These are phyloP conservation scores for Auricularia cornea DNA, from an alignment of 768 basidiomycete species.

Conservation along the genomic window DNA sequence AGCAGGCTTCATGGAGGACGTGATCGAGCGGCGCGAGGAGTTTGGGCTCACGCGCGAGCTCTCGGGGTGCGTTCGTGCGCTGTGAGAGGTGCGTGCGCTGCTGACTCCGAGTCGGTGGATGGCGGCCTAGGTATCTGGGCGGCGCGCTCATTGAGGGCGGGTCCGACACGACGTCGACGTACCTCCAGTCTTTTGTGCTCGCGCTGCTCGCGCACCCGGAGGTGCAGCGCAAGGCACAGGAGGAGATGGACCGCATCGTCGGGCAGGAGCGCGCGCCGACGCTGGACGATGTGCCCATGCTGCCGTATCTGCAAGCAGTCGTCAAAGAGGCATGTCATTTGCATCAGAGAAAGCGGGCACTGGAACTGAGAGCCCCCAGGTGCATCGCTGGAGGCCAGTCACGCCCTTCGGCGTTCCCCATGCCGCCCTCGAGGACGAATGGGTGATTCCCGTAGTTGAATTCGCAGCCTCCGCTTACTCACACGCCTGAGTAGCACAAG, in stretches of 20 bases:
- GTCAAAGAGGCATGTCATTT: slow-evolving; percentile 23
- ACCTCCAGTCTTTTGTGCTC: slow-evolving; percentile 8
- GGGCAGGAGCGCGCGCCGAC: slow-evolving; percentile 15
- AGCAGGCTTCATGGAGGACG: slow-evolving; percentile 22
- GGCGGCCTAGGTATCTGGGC: slow-evolving; percentile 22
- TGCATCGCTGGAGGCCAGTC: background rate
- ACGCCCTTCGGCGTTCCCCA: background rate
- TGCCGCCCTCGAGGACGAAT: background rate
- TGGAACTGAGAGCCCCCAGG: background rate
- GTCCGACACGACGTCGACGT: slow-evolving; percentile 23
- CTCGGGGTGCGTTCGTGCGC: slow-evolving; percentile 14
- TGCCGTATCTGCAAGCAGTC: slow-evolving; percentile 26
- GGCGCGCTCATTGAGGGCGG: slow-evolving; percentile 25
- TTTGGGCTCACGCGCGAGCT: slow-evolving; percentile 19
- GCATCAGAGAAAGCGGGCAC: background rate
- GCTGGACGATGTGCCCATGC: slow-evolving; percentile 17
- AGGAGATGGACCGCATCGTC: slow-evolving; percentile 17
- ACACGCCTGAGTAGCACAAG: background rate
- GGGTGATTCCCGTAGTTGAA: background rate
- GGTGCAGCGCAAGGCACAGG: slow-evolving; percentile 18
- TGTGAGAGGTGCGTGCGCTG: too few species aligned
- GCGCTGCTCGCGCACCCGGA: slow-evolving; percentile 13
- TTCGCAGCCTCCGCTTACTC: background rate
- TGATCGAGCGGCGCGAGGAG: slow-evolving; percentile 17
- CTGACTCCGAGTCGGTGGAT: too few species aligned